Percentiles rank a stretch among this genome's conserved stretches.
Conservation (phyloP, 1,139 yeast genomes). For the Wickerhamiella infanticola region DNA sequence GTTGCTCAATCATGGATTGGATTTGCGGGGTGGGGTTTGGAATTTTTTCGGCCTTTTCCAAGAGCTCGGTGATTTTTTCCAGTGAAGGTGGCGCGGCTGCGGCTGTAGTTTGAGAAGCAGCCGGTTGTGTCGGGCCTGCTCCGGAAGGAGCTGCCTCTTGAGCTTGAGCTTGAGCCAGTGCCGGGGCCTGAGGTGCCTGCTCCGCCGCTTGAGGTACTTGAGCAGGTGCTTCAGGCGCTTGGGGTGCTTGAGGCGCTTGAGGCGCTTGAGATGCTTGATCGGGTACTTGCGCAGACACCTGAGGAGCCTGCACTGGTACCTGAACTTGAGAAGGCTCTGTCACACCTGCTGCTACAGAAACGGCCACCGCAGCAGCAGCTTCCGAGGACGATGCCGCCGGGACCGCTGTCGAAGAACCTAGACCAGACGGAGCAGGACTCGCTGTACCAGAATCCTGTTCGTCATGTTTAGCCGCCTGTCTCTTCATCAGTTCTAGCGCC, state of each 20-base stretch:
- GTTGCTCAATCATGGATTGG: slow-evolving; percentile 23
- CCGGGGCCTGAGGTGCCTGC: neutral
- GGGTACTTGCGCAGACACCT: neutral
- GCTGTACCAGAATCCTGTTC: neutral
- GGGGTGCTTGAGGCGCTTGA: neutral
- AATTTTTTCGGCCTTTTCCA: slow-evolving; percentile 25
- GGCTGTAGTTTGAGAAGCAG: neutral
- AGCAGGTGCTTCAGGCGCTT: neutral
- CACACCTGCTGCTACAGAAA: neutral
- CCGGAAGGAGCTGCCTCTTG: neutral
- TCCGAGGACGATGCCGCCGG: neutral
- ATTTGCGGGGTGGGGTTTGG: slow-evolving; percentile 25
- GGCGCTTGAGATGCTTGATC: neutral
- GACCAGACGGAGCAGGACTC: neutral
- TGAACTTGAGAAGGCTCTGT: neutral
- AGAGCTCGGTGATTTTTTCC: slow-evolving; percentile 22
- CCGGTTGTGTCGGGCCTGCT: neutral
- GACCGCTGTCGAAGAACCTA: neutral
- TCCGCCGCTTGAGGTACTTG: neutral
- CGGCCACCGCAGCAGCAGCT: neutral
- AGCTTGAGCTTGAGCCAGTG: neutral
- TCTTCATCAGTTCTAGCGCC: slow-evolving; percentile 15
- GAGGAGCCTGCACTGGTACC: slow-evolving; percentile 4
- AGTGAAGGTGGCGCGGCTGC: slow-evolving; percentile 6
- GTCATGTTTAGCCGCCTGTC: slow-evolving; percentile 4